phyloP scores from a whole-genome alignment of 371 early-diverging fungal genomes.

The Sporodiniella umbellata region DNA sequence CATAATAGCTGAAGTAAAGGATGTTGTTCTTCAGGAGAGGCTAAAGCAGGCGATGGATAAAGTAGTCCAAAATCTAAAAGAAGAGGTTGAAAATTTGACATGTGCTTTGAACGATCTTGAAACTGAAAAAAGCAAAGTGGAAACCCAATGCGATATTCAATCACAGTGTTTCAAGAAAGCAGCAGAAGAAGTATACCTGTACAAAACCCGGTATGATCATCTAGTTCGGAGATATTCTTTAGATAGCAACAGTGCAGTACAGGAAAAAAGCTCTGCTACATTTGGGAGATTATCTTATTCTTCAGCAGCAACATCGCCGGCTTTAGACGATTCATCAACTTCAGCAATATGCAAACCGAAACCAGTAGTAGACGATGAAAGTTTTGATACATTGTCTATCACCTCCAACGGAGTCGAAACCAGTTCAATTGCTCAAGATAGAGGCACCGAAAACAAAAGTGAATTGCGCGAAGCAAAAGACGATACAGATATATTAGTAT shows the following conservation, averaged over 20 bases:
- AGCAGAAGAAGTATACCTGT: constrained; percentile 5
- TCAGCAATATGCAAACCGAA: not conserved
- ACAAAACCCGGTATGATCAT: constrained; percentile 9
- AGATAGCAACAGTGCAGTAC: not conserved
- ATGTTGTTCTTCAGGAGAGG: constrained; percentile 5
- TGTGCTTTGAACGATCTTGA: constrained; percentile 8
- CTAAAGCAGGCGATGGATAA: constrained; percentile 6
- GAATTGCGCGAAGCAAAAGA: not conserved
- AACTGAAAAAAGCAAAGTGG: not conserved
- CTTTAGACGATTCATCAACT: not conserved
- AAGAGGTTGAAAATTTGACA: constrained; percentile 12
- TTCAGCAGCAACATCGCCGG: not conserved
- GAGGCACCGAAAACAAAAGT: not conserved
- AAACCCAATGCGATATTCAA: constrained; percentile 5
- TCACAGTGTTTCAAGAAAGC: constrained; percentile 7
- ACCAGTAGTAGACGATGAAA: not conserved
- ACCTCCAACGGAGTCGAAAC: no score
- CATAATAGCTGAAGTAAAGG: constrained; percentile 2
- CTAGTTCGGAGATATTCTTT: not conserved
- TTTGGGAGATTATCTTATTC: not conserved
- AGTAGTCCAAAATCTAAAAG: not conserved
- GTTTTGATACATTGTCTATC: not conserved
- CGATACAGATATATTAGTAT: constrained; percentile 12
- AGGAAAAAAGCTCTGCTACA: not conserved
- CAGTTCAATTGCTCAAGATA: no score